Conservation (phyloP, 208 protist genomes). For the Wallacemonas sp. region DNA sequence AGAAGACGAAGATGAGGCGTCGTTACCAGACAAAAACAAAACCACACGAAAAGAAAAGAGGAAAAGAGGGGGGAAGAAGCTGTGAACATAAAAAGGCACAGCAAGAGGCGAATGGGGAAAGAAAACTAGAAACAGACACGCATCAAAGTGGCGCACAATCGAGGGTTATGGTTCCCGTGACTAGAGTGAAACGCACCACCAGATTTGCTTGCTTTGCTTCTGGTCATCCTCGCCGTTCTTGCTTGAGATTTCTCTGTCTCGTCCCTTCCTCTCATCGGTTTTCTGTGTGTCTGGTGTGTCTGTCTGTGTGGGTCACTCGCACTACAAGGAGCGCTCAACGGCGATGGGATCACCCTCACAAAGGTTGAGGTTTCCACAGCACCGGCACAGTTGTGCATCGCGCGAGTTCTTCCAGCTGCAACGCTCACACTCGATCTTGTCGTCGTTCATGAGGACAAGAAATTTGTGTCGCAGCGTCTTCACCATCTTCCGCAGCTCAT, state of each 20-base stretch:
- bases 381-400: constrained; percentile 50
- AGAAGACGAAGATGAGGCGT: no score
- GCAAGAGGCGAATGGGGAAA: no score
- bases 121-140: no score
- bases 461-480: constrained; percentile 56
- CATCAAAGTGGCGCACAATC: no score
- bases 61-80: constrained; percentile 9
- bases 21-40: background rate
- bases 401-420: constrained; percentile 63
- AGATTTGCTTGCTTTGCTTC: no score
- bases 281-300: background rate
- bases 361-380: constrained; percentile 55
- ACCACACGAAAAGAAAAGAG: background rate
- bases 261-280: background rate
- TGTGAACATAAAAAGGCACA: background rate
- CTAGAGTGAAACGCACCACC: no score
- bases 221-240: no score
- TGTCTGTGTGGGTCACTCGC: background rate
- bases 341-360: constrained; percentile 21
- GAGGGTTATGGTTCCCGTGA: no score
- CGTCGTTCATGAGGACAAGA: constrained; percentile 47
- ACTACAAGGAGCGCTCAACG: constrained; percentile 7
- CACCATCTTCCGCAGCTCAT: constrained; percentile 52
- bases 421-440: constrained; percentile 75
- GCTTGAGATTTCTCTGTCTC: background rate